Evolutionary conservation across 495 filamentous ascomycete genomes (phyloP).

Genomic region (Penicillium salamii): DNA sequence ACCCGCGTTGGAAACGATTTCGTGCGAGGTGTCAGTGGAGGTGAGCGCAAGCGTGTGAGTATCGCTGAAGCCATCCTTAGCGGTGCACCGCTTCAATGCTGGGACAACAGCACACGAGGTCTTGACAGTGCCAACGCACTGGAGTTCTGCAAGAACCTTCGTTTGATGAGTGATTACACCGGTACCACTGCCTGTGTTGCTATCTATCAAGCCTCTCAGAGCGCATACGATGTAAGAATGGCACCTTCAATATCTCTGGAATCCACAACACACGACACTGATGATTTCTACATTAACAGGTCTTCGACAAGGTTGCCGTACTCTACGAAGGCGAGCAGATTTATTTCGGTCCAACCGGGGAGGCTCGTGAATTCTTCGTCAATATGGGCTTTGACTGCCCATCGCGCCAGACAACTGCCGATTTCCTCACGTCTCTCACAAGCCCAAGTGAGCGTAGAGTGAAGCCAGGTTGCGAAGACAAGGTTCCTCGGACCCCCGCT

Average conservation of each 20-base stretch:
- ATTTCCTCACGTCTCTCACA: slow-evolving; percentile 72
- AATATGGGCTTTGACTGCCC: slow-evolving; percentile 54
- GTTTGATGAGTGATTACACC: not conserved
- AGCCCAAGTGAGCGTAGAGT: slow-evolving; percentile 59
- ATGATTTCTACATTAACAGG: slow-evolving; percentile 22
- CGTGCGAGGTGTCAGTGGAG: slow-evolving; percentile 66
- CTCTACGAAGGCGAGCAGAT: slow-evolving; percentile 75
- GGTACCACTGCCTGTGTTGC: not conserved
- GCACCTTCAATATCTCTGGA: not conserved
- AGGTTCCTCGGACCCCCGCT: not conserved
- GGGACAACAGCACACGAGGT: not conserved
- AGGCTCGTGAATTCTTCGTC: slow-evolving; percentile 61
- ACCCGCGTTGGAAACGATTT: slow-evolving; percentile 71
- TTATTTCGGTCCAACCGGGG: slow-evolving; percentile 58
- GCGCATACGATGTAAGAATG: slow-evolving; percentile 47
- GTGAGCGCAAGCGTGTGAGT: slow-evolving; percentile 74
- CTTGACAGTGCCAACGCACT: not conserved
- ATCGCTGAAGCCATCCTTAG: too few species aligned
- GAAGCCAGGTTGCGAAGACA: slow-evolving; percentile 54
- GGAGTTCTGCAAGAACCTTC: not conserved
- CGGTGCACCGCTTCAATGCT: slow-evolving; percentile 40
- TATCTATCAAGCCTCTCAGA: slow-evolving; percentile 40
- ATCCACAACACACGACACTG: not conserved
- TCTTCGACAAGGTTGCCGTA: slow-evolving; percentile 67
- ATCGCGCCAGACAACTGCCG: slow-evolving; percentile 60